Evolutionary conservation across 2,329 filamentous ascomycete species (phyloP).

Genomic region (Diplodia intermedia): DNA sequence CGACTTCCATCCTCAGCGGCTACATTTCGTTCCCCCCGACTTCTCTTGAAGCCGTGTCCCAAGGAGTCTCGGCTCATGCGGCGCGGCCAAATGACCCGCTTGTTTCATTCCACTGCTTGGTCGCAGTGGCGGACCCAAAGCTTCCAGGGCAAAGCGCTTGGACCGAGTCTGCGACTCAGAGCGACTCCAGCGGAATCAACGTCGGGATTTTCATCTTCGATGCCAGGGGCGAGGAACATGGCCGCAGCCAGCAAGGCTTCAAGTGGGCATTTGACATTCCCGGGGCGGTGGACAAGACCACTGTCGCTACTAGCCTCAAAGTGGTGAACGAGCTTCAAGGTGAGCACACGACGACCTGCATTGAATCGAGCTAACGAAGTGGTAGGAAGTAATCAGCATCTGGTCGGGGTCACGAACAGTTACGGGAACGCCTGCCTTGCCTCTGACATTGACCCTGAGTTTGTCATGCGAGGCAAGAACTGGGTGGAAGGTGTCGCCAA

Average conservation of each 20-base stretch:
- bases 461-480: conserved; percentile 39
- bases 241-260: conserved; percentile 40
- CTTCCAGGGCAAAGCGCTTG: conserved; percentile 31
- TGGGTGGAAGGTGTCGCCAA: conserved; percentile 40
- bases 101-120: conserved; percentile 42
- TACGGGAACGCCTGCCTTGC: conserved; percentile 40
- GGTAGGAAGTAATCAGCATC: conserved; percentile 36
- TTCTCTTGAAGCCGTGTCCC: conserved; percentile 34
- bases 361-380: conserved; percentile 33
- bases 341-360: conserved; percentile 6
- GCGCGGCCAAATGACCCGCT: conserved; percentile 39
- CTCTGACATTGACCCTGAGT: conserved; percentile 38
- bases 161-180: conserved; percentile 35
- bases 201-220: conserved; percentile 43
- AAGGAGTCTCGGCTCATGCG: conserved; percentile 39
- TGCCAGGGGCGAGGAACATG: conserved; percentile 43
- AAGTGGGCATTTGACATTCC: conserved; percentile 41
- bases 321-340: conserved; percentile 39
- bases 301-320: conserved; percentile 35
- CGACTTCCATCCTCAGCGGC: conserved; percentile 32
- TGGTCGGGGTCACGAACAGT: conserved; percentile 35
- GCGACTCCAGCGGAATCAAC: conserved; percentile 16
- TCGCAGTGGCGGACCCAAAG: conserved; percentile 37
- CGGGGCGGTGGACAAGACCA: conserved; percentile 39
- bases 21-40: conserved; percentile 34